These are phyloP conservation scores for Cylindrodendrum hubeiense DNA, from an alignment of 2,329 filamentous ascomycete species.

Conservation along the genomic window DNA sequence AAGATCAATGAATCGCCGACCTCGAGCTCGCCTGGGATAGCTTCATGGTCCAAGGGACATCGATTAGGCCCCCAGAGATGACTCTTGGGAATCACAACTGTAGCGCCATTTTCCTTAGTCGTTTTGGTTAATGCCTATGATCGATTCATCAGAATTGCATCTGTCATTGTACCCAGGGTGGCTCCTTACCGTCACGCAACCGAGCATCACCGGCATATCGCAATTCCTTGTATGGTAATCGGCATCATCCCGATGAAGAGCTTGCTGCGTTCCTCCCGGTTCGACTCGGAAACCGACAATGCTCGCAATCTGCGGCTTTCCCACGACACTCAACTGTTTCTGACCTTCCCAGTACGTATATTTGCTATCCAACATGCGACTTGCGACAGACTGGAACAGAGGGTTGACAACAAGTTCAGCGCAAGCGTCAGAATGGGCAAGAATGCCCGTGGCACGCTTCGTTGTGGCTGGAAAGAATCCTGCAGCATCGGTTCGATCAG, in stretches of 20 bases:
- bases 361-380: background rate
- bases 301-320: conserved; percentile 10
- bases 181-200: conserved; percentile 9
- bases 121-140: conserved; percentile 11
- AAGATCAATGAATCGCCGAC: conserved; percentile 54
- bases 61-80: conserved; percentile 55
- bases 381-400: conserved; percentile 7
- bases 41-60: conserved; percentile 51
- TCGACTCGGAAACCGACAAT: conserved; percentile 15
- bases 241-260: conserved; percentile 10
- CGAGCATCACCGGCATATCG: conserved; percentile 17
- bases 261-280: conserved; percentile 13
- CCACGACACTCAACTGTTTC: conserved; percentile 1
- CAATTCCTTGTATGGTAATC: conserved; percentile 15
- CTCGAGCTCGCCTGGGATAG: conserved; percentile 52
- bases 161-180: background rate
- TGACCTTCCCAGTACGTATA: conserved; percentile 16
- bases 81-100: conserved; percentile 52
- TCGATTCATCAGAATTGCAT: background rate
- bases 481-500: conserved; percentile 1
- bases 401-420: conserved; percentile 13
- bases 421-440: conserved; percentile 12
- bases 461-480: conserved; percentile 14
- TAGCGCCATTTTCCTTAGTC: conserved; percentile 52
- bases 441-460: conserved; percentile 1